Percentiles rank a stretch among this genome's conserved stretches.
These are phyloP conservation scores for Aspergillus caelatus DNA, from an alignment of 2,329 filamentous ascomycete genomes.

Conservation along the genomic window DNA sequence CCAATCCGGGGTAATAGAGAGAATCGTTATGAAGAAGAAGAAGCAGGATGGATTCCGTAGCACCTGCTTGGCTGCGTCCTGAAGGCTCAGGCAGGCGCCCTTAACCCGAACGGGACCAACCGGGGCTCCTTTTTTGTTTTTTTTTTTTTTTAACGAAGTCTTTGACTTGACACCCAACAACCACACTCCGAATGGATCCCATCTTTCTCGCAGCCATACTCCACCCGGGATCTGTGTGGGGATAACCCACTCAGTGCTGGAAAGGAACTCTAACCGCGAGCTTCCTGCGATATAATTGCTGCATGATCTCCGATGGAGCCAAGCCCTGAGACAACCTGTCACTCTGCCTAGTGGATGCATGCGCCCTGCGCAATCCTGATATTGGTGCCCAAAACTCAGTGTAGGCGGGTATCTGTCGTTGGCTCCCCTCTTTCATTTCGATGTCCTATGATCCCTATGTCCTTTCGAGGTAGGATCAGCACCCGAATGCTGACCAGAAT, in stretches of 20 bases:
- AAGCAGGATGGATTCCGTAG: background rate
- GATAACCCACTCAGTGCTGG: background rate
- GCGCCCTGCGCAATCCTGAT: constrained; percentile 22
- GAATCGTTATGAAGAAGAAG: background rate
- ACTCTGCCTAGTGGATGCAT: constrained; percentile 21
- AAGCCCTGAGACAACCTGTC: constrained; percentile 17
- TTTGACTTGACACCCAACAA: background rate
- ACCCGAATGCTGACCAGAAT: constrained; percentile 17
- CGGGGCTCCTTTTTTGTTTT: no score
- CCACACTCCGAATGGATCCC: background rate
- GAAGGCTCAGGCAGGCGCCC: constrained; percentile 7
- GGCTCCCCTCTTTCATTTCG: background rate
- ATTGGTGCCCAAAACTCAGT: constrained; percentile 30
- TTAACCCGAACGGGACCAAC: constrained; percentile 6
- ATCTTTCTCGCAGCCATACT: constrained; percentile 6
- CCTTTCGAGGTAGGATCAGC: constrained; percentile 24
- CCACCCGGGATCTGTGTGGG: constrained; percentile 9
- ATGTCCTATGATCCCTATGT: constrained; percentile 16
- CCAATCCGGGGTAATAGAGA: background rate
- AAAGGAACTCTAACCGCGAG: constrained; percentile 7
- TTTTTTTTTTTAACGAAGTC: background rate
- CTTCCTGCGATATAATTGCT: constrained; percentile 9
- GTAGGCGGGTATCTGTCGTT: constrained; percentile 15
- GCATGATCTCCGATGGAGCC: constrained; percentile 15
- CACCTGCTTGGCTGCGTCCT: background rate